Conservation (phyloP, 1,284 basidiomycete species). For the Rhodotorula sp. region DNA sequence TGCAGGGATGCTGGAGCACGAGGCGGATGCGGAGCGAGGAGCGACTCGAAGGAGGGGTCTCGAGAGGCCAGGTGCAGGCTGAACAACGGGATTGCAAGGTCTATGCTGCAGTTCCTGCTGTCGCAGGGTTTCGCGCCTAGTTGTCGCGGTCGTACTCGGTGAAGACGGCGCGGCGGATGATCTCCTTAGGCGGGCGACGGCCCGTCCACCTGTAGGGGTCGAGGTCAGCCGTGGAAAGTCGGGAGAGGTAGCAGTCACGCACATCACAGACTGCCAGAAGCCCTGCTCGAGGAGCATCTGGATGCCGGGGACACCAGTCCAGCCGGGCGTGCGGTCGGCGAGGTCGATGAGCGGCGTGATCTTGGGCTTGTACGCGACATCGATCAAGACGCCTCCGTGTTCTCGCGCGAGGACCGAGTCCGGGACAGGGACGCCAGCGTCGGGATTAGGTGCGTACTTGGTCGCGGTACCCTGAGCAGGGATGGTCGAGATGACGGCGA, state of each 20-base stretch:
- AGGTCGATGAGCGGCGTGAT: conserved; percentile 51
- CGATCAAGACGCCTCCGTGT: conserved; percentile 67
- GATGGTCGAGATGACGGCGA: conserved; percentile 78
- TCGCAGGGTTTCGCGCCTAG: neutral
- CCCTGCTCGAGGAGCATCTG: conserved; percentile 85
- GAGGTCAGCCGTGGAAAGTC: neutral
- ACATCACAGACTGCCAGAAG: conserved; percentile 62
- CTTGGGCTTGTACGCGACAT: conserved; percentile 81
- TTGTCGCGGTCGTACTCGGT: conserved; percentile 33
- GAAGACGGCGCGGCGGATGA: conserved; percentile 51
- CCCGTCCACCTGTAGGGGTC: conserved; percentile 38
- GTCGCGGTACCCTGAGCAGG: conserved; percentile 66
- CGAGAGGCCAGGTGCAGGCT: too few relatives aligned
- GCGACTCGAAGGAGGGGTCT: too few relatives aligned
- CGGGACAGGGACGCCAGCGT: conserved; percentile 60
- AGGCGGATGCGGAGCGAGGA: neutral
- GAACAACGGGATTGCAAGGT: neutral
- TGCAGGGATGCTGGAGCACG: too few relatives aligned
- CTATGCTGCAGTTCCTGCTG: neutral
- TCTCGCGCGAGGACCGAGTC: conserved; percentile 49
- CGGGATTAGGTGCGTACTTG: conserved; percentile 46
- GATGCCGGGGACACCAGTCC: conserved; percentile 72
- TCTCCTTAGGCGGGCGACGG: conserved; percentile 51
- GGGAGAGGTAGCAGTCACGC: neutral
- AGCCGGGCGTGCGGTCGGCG: conserved; percentile 55